A percentile compares a stretch with the other conserved stretches of the same genome.
These are phyloP conservation scores for Cudoniella acicularis DNA, from an alignment of 495 filamentous ascomycete species.

Conservation along the genomic window DNA sequence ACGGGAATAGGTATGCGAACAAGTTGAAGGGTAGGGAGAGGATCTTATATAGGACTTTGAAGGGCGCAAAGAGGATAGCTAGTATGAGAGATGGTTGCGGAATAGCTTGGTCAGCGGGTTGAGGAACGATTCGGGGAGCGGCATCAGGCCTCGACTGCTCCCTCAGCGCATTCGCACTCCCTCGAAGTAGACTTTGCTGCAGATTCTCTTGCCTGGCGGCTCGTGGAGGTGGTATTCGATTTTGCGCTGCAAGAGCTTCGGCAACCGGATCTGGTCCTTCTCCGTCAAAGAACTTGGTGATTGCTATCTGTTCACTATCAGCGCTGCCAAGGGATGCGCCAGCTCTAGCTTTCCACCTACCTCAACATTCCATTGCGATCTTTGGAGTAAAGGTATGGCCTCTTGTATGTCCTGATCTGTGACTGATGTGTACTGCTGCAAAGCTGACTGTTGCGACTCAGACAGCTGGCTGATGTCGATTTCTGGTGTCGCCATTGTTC, in stretches of 20 bases:
- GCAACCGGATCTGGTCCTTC: slow-evolving; percentile 80
- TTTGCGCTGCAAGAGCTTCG: slow-evolving; percentile 49
- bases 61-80: slow-evolving; percentile 73
- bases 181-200: slow-evolving; percentile 49
- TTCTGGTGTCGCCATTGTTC: slow-evolving; percentile 18
- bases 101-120: slow-evolving; percentile 57
- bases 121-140: slow-evolving; percentile 80
- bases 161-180: slow-evolving; percentile 29
- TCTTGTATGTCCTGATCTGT: slow-evolving; percentile 76
- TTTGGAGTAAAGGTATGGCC: slow-evolving; percentile 74
- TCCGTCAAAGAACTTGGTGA: slow-evolving; percentile 96
- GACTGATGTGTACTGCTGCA: slow-evolving; percentile 84
- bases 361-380: slow-evolving; percentile 96
- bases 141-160: slow-evolving; percentile 44
- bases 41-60: slow-evolving; percentile 70
- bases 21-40: slow-evolving; percentile 59
- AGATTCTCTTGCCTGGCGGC: slow-evolving; percentile 66
- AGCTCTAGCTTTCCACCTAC: slow-evolving; percentile 38
- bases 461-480: slow-evolving; percentile 68
- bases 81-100: slow-evolving; percentile 71
- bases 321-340: background rate
- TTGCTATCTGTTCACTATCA: slow-evolving; percentile 67
- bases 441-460: slow-evolving; percentile 68
- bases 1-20: slow-evolving; percentile 72
- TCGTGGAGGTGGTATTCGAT: slow-evolving; percentile 49